Evolutionary conservation across 495 filamentous ascomycete genomes (phyloP), one percentile per base, ranked within the genome.

Genomic region (Aspergillus nanangensis): DNA sequence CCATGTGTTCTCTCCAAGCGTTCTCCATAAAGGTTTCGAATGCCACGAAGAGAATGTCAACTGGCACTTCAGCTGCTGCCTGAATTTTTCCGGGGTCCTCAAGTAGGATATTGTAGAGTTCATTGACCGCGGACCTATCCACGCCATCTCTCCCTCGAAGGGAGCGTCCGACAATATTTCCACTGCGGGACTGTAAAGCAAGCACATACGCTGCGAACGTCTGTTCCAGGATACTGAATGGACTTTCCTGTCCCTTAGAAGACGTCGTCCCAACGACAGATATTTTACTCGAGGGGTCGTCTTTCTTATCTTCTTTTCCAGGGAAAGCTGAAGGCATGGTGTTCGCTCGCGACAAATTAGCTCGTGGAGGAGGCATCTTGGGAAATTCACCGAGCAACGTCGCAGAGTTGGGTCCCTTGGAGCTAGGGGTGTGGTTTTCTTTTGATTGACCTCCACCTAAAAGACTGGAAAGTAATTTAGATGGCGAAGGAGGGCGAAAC

Each of bases 1-100:
- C 94, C 74, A 96, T 91, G 50, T 87, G 84, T 38, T 90, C 83
- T 43, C 75, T 81, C 93, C 93, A 98, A 22, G 90, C 90, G 45
- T 87, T 83, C 46, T 79, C 81, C 57, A 96, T 74, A 50, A 96
- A 98, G 48, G 93, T 96, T 55, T 95, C 90, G 57, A 98, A 98
- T 1, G 92, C 88, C 14, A 84, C 84, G 54, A 96, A 95, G 8
- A 96, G 74, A n/a, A 92, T 83, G 58, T 96, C 90, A 17, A 95
- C 81, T 10, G 87, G 76, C 3, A 86, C 77, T 46, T 95, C 87
- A 1, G 82, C 79, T 3, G 87, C 81, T 10, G 81, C 71, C 41
- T 94, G 81, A 33, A 86, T 69, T 49, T 84, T 86, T 39, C 75
- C 82, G 0, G 90, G 87, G 51, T 87, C 82, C 62, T 95, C 90